Evolutionary conservation across 306 rosid species (phyloP), one percentile per base, ranked within the genome.

Genomic region (Purshia tridentata): DNA sequence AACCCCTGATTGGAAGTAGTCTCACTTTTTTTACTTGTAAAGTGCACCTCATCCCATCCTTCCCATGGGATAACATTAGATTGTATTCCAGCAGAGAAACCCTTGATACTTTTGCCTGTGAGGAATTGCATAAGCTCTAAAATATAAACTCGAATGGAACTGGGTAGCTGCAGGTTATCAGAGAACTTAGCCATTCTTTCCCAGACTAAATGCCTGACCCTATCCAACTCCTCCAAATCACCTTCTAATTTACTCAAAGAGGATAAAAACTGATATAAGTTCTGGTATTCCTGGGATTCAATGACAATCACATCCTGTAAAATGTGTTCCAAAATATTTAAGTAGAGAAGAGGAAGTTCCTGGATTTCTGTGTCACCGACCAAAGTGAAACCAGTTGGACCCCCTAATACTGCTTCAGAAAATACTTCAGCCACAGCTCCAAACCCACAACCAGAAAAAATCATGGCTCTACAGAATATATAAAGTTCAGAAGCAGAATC

Each of bases 71-170:
- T 68, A 67, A 94, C 79, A 72, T 79, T 90, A 73, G 85, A 85
- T 54, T 87, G 85, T 67, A 88, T 78, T 78, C 82, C 91, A 12
- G 90, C 53, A 65, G 96, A 86, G 78, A 89, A 84, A 84, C 97
- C 96, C 88, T 86, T 91, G 67, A 84, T 76, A 74, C 37, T 84
- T 82, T 80, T 83, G 61, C 96, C 92, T 3, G 97, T 74, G 79
- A 94, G 90, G 78, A 84, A 94, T 81, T 94, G 95, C 96, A 94
- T 87, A 65, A 94, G 93, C 88, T 94, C 99, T 57, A 94, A 73
- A 45, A 83, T 84, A 81, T 78, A 90, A 80, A 91, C 99, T 76
- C 99, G 83, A 77, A 86, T 74, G 19, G 99, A 90, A 60, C 98
- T 86, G 6, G 93, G 96, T 62, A 95, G 70, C 86, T 87, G 87